Percentiles rank a stretch among this genome's conserved stretches.
These are phyloP conservation scores for Tylopilus vinaceipallidus DNA, from an alignment of 768 basidiomycete species.

Conservation along the genomic window DNA sequence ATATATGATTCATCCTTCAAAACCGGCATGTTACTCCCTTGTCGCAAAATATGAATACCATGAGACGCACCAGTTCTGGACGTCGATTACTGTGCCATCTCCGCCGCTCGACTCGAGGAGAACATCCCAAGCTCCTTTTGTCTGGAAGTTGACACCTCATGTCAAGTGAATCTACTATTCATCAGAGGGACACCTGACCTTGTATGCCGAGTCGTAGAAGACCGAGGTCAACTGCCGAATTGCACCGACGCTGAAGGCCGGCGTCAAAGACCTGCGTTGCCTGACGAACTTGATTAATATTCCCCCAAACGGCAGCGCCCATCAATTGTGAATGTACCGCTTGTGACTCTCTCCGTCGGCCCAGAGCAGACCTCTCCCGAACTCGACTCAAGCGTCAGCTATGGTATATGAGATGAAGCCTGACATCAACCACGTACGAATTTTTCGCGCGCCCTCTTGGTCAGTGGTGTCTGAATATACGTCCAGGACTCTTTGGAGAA, in stretches of 20 bases:
- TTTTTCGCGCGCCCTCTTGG: too few relatives aligned
- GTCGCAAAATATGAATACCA: not conserved
- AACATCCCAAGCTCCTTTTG: too few relatives aligned
- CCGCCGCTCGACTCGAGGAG: too few relatives aligned
- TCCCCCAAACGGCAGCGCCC: not conserved
- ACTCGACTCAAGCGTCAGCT: not conserved
- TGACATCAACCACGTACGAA: too few relatives aligned
- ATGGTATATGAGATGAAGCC: not conserved
- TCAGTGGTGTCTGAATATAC: too few relatives aligned
- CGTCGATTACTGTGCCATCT: too few relatives aligned
- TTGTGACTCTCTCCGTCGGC: too few relatives aligned
- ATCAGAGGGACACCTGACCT: slow-evolving; percentile 17
- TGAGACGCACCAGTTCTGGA: too few relatives aligned
- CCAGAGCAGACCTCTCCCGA: slow-evolving; percentile 30
- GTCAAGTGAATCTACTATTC: too few relatives aligned
- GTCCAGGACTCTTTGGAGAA: too few relatives aligned
- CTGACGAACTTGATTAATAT: not conserved
- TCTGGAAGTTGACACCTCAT: too few relatives aligned
- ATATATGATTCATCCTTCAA: not conserved
- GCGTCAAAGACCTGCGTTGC: slow-evolving; percentile 25
- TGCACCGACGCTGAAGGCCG: slow-evolving; percentile 39
- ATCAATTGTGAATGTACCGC: not conserved
- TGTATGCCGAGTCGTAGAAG: slow-evolving; percentile 41
- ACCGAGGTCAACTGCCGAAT: slow-evolving; percentile 35
- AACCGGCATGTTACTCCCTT: not conserved